These are phyloP conservation scores for Nakazawaea anatomiae DNA, from an alignment of 805 yeast species.

Conservation along the genomic window DNA sequence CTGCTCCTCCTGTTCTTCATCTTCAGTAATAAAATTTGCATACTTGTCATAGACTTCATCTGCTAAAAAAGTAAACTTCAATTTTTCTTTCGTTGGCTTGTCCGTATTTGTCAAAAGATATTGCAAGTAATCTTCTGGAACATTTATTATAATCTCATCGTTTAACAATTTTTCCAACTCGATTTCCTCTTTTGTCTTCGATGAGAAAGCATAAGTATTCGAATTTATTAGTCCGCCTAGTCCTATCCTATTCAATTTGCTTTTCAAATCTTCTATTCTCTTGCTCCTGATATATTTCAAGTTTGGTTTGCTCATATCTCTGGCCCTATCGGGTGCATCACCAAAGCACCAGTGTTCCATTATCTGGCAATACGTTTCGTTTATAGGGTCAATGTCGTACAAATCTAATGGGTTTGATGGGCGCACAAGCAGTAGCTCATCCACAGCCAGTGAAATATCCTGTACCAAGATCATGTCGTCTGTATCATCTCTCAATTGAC, in stretches of 20 bases:
- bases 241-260: constrained; percentile 20
- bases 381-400: constrained; percentile 40
- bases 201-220: constrained; percentile 2
- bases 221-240: not conserved
- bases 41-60: constrained; percentile 3
- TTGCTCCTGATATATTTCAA: constrained; percentile 18
- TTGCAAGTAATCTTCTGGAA: constrained; percentile 8
- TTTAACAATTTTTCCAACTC: constrained; percentile 10
- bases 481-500: constrained; percentile 38
- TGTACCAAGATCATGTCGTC: constrained; percentile 43
- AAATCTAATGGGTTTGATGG: constrained; percentile 54
- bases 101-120: constrained; percentile 2
- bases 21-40: not conserved
- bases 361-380: constrained; percentile 40
- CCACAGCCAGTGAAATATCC: constrained; percentile 70
- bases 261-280: constrained; percentile 18
- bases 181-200: constrained; percentile 9
- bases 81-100: constrained; percentile 1
- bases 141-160: constrained; percentile 1
- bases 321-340: constrained; percentile 35
- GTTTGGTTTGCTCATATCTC: constrained; percentile 29
- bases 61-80: constrained; percentile 4
- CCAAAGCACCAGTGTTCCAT: constrained; percentile 55
- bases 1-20: not conserved
- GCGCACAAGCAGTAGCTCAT: constrained; percentile 53